Conservation (phyloP, 257 asterid species). For the Striga asiatica region DNA sequence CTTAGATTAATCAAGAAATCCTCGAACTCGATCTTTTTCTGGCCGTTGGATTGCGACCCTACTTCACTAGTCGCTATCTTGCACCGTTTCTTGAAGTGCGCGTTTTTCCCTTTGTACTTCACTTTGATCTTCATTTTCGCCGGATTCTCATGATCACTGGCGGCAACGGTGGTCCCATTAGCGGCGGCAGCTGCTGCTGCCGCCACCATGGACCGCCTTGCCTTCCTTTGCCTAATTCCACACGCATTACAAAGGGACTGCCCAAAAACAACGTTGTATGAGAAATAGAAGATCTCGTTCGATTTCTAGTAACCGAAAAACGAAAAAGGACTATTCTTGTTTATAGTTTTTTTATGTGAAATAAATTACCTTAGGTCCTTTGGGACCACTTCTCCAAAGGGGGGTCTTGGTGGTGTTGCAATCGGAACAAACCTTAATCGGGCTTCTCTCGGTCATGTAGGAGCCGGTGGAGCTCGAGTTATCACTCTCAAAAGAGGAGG, state of each 20-base stretch:
- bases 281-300: no score
- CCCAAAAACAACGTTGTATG: no score
- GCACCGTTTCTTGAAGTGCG: constrained; percentile 46
- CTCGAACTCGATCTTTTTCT: constrained; percentile 43
- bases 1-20: constrained; percentile 71
- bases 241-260: constrained; percentile 96
- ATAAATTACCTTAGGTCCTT: constrained; percentile 99
- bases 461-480: constrained; percentile 30
- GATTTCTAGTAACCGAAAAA: no score
- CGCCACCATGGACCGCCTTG: constrained; percentile 77
- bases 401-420: constrained; percentile 96
- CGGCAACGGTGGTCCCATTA: background rate
- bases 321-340: no score
- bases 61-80: constrained; percentile 19
- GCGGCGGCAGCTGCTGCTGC: constrained; percentile 32
- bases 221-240: constrained; percentile 89
- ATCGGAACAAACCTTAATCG: constrained; percentile 93
- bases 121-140: constrained; percentile 39
- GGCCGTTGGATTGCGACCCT: constrained; percentile 10
- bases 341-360: no score
- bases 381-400: constrained; percentile 98
- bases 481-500: constrained; percentile 39
- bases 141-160: constrained; percentile 18
- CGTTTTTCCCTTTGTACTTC: no score
- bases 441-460: constrained; percentile 27